Evolutionary conservation across 768 basidiomycete species (phyloP), one percentile per base, ranked within the genome.

Genomic region (Amanita brunnescens): DNA sequence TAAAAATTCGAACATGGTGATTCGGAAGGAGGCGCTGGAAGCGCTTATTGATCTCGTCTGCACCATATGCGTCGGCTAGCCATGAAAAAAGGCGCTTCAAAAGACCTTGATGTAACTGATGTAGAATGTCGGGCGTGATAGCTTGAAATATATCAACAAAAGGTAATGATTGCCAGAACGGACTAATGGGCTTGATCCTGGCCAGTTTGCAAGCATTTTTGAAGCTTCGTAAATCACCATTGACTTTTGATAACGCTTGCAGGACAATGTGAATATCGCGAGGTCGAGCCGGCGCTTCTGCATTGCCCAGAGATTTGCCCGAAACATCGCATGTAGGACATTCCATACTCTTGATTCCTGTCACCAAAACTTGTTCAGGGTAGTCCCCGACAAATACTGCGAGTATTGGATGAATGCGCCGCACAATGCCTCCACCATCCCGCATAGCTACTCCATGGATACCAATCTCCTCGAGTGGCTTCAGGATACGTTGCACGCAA

Each of bases 31-130:
- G 58, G 1, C 56, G 51, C 59, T 39, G n/a, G 16, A 5, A 10
- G 10, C 20, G 38, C 2, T 6, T n/a, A 39, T 39, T n/a, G 16
- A 39, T 39, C 38, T 39, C 38, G 37, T 7, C 16, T 4, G 14
- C 6, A 43, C 10, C 20, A 26, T 20, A 67, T 32, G 48, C 68
- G 63, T 49, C 66, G 62, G 23, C 70, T 55, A 6, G 69, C 52
- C 2, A 69, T 0, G 48, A 48, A 3, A 73, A 57, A 0, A 74
- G 46, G 49, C 75, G 73, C 47, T 73, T 73, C 56, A 77, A 59
- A 2, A 75, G 52, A 0, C 77, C 70, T 56, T 70, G 64, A 32
- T 62, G 59, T 0, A 70, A 54, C 43, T 70, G 65, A 45, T 71
- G 68, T 0, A 71, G 59, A 14, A 68, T 53, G 44, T 71, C 65